Conservation (phyloP, 305 asterid species). For the Fraxinus greggii region DNA sequence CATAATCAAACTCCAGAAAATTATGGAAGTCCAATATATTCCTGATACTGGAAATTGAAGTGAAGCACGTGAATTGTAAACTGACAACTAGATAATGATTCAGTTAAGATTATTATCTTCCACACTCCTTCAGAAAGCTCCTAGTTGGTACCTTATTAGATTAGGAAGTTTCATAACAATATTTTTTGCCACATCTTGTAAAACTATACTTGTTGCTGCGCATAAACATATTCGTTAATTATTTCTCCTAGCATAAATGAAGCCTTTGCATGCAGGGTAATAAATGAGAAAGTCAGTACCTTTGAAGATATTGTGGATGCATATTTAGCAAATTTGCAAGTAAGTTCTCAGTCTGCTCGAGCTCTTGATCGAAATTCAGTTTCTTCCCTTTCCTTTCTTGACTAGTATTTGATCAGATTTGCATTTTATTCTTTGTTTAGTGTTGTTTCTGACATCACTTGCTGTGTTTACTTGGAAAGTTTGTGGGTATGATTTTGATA, state of each 20-base stretch:
- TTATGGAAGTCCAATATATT: constrained; percentile 5
- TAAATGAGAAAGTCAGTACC: constrained; percentile 49
- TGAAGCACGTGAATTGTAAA: not conserved
- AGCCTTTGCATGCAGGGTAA: constrained; percentile 43
- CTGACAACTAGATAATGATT: constrained; percentile 3
- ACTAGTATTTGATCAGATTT: not conserved
- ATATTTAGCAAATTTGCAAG: constrained; percentile 86
- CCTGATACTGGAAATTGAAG: not conserved
- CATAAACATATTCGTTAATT: not conserved
- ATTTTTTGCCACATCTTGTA: not conserved
- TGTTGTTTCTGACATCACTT: not conserved
- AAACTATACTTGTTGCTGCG: not conserved
- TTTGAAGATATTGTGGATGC: constrained; percentile 86
- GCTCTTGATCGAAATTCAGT: constrained; percentile 11
- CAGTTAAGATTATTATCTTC: not conserved
- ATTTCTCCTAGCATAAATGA: constrained; percentile 7
- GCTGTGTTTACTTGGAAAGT: constrained; percentile 16
- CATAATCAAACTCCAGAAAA: not conserved
- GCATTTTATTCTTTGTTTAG: constrained; percentile 1
- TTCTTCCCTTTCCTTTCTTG: constrained; percentile 13
- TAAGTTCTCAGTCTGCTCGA: constrained; percentile 37
- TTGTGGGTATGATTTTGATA: not conserved
- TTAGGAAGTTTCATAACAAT: not conserved
- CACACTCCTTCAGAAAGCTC: constrained; percentile 3
- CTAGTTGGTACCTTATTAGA: constrained; percentile 5